phyloP scores from a whole-genome alignment of 2,329 filamentous ascomycete species.

The Penicillium sumatraense region DNA sequence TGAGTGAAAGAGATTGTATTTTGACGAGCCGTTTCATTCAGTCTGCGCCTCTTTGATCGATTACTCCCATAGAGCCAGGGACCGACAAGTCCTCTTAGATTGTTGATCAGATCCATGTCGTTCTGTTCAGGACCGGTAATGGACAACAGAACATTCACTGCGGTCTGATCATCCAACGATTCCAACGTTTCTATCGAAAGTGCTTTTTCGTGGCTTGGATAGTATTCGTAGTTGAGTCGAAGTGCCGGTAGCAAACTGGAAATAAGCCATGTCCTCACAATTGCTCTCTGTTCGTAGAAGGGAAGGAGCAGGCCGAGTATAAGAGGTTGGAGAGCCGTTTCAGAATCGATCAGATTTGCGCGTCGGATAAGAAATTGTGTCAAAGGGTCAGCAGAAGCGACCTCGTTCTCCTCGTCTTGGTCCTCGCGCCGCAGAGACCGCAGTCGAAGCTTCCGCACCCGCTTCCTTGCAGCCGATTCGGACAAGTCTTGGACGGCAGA shows the following conservation, averaged over 20 bases:
- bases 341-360: conserved; percentile 61
- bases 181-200: conserved; percentile 59
- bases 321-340: conserved; percentile 62
- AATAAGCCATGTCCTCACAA: conserved; percentile 63
- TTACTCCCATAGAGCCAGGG: conserved; percentile 67
- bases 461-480: conserved; percentile 55
- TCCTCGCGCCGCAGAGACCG: conserved; percentile 53
- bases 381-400: conserved; percentile 53
- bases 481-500: conserved; percentile 54
- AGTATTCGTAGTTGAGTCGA: conserved; percentile 66
- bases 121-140: conserved; percentile 42
- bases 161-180: conserved; percentile 54
- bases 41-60: conserved; percentile 58
- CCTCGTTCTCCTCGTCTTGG: conserved; percentile 50
- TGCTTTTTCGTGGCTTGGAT: conserved; percentile 53
- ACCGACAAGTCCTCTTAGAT: conserved; percentile 62
- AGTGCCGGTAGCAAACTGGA: conserved; percentile 63
- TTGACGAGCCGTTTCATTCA: conserved; percentile 39
- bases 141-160: conserved; percentile 59
- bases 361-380: conserved; percentile 65
- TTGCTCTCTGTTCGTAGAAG: conserved; percentile 59
- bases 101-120: conserved; percentile 52
- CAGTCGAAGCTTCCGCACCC: conserved; percentile 57
- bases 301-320: conserved; percentile 61
- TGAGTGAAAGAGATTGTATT: conserved; percentile 34